Evolutionary conservation across 2,329 filamentous ascomycete species (phyloP).

Genomic region (Claviceps sp.): DNA sequence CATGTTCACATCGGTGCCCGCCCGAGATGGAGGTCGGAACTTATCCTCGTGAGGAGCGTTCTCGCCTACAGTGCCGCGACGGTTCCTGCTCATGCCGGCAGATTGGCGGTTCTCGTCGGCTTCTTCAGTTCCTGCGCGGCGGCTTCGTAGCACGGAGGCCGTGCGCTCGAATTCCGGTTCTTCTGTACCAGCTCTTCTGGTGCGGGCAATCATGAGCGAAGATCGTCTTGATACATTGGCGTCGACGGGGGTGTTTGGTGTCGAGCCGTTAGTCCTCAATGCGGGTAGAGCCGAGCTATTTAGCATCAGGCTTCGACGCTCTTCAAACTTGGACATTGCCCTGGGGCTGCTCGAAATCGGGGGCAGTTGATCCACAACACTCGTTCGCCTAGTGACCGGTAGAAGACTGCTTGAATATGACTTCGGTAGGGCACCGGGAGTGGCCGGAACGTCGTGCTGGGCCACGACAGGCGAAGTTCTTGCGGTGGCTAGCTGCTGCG

Average conservation of each 20-base stretch:
- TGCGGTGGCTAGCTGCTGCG: conserved; percentile 7
- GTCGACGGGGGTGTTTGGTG: conserved; percentile 29
- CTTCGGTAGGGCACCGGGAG: conserved; percentile 30
- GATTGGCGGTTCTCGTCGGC: conserved; percentile 31
- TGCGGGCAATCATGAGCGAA: conserved; percentile 33
- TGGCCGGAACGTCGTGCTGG: conserved; percentile 20
- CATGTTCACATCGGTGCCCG: conserved; percentile 39
- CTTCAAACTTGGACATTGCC: conserved; percentile 37
- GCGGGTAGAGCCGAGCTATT: conserved; percentile 30
- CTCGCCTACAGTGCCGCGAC: conserved; percentile 32
- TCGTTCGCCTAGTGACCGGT: conserved; percentile 27
- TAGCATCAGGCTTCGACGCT: conserved; percentile 35
- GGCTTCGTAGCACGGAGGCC: conserved; percentile 32
- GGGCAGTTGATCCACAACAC: conserved; percentile 25
- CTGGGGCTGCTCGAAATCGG: conserved; percentile 28
- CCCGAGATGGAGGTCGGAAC: conserved; percentile 44
- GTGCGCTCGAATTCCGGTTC: conserved; percentile 37
- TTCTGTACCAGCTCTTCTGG: conserved; percentile 34
- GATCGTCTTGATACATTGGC: conserved; percentile 31
- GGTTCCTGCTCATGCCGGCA: conserved; percentile 30
- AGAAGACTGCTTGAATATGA: conserved; percentile 21
- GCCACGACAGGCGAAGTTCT: conserved; percentile 5
- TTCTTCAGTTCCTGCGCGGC: conserved; percentile 33
- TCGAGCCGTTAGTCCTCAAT: conserved; percentile 27
- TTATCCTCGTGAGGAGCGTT: conserved; percentile 33